Evolutionary conservation across 108 stramenopile species (phyloP).

Genomic region (Stephanodiscus triporus): DNA sequence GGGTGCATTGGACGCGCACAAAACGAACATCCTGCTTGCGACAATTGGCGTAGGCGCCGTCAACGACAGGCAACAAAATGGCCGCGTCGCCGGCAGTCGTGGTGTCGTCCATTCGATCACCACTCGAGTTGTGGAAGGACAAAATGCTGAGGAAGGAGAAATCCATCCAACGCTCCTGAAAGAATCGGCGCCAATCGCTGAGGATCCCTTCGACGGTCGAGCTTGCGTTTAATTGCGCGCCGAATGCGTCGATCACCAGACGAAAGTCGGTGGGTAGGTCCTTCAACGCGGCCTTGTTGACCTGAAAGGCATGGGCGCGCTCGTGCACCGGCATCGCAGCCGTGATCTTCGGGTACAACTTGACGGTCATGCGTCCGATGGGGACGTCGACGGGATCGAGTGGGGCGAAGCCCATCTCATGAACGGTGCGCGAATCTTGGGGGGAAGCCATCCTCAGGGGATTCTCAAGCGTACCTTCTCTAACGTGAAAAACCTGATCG

Average conservation of each 20-base stretch:
- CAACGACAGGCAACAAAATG: background rate
- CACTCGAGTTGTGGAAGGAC: background rate
- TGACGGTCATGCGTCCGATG: too few species aligned
- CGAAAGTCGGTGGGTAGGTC: background rate
- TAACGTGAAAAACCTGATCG: too few species aligned
- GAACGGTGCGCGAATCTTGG: too few species aligned
- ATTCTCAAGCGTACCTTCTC: too few species aligned
- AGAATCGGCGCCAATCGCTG: background rate
- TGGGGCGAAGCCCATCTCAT: too few species aligned
- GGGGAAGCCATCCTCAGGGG: too few species aligned
- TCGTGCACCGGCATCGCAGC: too few species aligned
- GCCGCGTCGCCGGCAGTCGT: background rate
- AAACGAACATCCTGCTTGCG: background rate
- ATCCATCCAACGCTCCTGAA: background rate
- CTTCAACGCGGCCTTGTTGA: too few species aligned
- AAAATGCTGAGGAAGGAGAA: background rate
- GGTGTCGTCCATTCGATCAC: background rate
- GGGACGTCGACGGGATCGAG: too few species aligned
- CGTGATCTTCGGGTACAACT: too few species aligned
- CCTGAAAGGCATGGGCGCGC: too few species aligned
- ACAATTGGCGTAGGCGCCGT: background rate
- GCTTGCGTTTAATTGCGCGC: background rate
- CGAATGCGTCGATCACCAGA: background rate
- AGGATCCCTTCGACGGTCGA: background rate
- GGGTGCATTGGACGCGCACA: background rate